These are phyloP conservation scores for Vigna nakashimae DNA, from an alignment of 306 rosid genomes.

Conservation along the genomic window DNA sequence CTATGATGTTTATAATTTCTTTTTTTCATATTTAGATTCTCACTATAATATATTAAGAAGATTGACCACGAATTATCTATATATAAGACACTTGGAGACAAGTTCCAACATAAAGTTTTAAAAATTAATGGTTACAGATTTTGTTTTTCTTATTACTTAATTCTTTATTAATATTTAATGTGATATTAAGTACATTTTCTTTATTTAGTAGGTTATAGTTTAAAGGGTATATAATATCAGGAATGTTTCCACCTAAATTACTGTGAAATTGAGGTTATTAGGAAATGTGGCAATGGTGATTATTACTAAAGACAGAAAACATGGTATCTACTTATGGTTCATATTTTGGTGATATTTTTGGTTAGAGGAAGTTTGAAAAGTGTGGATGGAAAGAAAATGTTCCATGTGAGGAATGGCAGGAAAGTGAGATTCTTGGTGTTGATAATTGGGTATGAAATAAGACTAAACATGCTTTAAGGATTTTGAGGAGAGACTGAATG, in stretches of 20 bases:
- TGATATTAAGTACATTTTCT: too few species aligned
- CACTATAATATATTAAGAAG: too few species aligned
- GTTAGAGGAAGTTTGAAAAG: background rate
- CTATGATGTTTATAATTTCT: too few species aligned
- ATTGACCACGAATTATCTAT: too few species aligned
- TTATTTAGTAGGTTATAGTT: too few species aligned
- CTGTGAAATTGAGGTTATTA: background rate
- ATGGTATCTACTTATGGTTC: background rate
- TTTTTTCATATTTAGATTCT: too few species aligned
- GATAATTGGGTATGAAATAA: background rate
- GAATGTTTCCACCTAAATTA: constrained; percentile 9
- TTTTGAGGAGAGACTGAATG: constrained; percentile 12
- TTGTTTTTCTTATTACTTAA: too few species aligned
- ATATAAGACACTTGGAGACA: too few species aligned
- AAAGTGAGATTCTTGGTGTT: constrained; percentile 24
- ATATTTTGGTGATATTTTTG: background rate
- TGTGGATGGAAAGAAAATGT: background rate
- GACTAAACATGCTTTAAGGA: constrained; percentile 33
- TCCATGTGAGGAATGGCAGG: background rate
- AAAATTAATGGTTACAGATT: too few species aligned
- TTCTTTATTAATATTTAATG: too few species aligned
- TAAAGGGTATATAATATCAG: background rate
- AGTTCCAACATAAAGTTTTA: too few species aligned
- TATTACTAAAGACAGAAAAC: background rate
- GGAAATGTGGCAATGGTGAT: background rate